phyloP scores from a whole-genome alignment of 768 basidiomycete species.

The Cyathus striatus region DNA sequence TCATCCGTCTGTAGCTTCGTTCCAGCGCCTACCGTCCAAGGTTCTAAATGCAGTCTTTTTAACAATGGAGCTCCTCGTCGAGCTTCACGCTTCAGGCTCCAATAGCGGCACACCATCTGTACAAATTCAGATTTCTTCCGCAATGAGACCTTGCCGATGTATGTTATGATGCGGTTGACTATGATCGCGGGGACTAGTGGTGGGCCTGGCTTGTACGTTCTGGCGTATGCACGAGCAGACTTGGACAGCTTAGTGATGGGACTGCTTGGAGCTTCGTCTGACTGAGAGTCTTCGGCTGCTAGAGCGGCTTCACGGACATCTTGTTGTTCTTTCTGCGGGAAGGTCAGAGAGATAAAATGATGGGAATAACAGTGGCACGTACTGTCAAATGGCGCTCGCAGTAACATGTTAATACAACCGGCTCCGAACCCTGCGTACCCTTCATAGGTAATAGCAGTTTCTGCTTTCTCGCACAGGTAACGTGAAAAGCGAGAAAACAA shows the following conservation, averaged over 20 bases:
- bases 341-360: background rate
- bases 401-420: constrained; percentile 67
- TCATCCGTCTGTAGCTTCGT: constrained; percentile 68
- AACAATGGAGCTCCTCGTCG: constrained; percentile 89
- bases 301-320: constrained; percentile 55
- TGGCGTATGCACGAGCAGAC: constrained; percentile 85
- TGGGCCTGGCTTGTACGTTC: constrained; percentile 88
- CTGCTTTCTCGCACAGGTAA: constrained; percentile 87
- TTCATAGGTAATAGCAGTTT: constrained; percentile 88
- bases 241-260: constrained; percentile 50
- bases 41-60: constrained; percentile 91
- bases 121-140: constrained; percentile 78
- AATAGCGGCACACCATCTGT: constrained; percentile 79
- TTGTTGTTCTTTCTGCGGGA: constrained; percentile 59
- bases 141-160: constrained; percentile 64
- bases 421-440: constrained; percentile 68
- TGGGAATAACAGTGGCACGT: constrained; percentile 16
- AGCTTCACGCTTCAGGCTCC: constrained; percentile 95
- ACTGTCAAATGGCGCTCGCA: constrained; percentile 94
- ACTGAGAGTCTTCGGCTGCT: constrained; percentile 42
- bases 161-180: constrained; percentile 71
- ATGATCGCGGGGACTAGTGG: constrained; percentile 87
- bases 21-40: constrained; percentile 84
- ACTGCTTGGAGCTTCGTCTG: constrained; percentile 23
- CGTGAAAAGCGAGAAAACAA: constrained; percentile 92